Base-by-base conservation (phyloP, 2,329 filamentous ascomycete genomes). In the Clathrospora elynae region DNA sequence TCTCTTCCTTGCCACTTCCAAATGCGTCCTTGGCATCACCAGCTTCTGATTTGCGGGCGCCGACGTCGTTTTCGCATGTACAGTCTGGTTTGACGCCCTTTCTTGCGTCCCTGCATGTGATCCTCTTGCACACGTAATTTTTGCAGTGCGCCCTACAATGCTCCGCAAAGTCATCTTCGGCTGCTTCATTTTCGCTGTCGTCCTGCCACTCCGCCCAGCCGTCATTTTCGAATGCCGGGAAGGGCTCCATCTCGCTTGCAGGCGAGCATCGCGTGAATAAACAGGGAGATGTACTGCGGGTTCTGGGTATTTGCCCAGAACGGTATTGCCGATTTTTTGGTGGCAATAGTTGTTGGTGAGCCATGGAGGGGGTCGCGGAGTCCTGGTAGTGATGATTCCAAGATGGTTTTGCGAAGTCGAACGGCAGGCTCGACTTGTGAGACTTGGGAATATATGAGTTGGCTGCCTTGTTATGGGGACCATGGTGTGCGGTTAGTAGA, bases 241-340 rank as follows among this genome's bases (percentile, higher is more conserved):
- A 40, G 1, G 16, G 20, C 14, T 40, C 22, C 19, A 33, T 6
- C 1, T 25, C n/a, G 4, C n/a, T 16, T 20, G 29, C 8, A 14
- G 6, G 22, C 5, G n/a, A 10, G 10, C 14, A n/a, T 19, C 5
- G 6, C 11, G 20, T 26, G 22, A 33, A 40, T 4, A 16, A 29
- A 29, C 28, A 20, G 18, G 29, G 37, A 5, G 37, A 40, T 9
- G 20, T 19, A 10, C 28, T 40, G 25, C 29, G 19, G 13, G 18
- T 13, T 22, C 18, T 19, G n/a, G 13, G 6, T 5, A 19, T 11
- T 10, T n/a, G n/a, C n/a, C 10, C 19, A 9, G 12, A 13, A 5
- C 4, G 10, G n/a, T n/a, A n/a, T n/a, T n/a, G n/a, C n/a, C n/a
- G n/a, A n/a, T n/a, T n/a, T n/a, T n/a, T n/a, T n/a, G n/a, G n/a